Base-by-base conservation (phyloP, 192 early-diverging fungal species). In the Funneliformis mosseae region DNA sequence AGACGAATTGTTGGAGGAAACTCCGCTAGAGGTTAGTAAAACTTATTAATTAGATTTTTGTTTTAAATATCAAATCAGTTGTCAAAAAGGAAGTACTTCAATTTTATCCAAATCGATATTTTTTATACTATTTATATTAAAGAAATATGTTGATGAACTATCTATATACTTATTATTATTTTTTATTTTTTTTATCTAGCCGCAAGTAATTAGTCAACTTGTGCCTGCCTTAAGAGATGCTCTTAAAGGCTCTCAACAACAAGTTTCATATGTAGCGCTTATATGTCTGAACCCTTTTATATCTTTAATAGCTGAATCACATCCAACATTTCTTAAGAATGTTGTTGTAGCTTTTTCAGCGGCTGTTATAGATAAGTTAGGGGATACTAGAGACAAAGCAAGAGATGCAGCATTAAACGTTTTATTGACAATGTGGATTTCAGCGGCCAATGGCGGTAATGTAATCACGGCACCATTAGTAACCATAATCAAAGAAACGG, bases 121-220 rank as follows among this genome's bases (percentile, higher is more conserved):
- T 43, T n/a, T 45, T 33, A 45, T 71, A 16, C 12, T 27, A 12
- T 42, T 8, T n/a, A 18, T 43, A n/a, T 5, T 42, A 71, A 43
- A 42, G n/a, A 23, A 16, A 9, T 71, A 43, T 25, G 1, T 42
- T 43, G 4, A n/a, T n/a, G 18, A 43, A 71, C 0, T 46, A 1
- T 8, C 43, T 16, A n/a, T 41, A 42, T 28, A 43, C 14, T 48
- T 25, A 41, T 50, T 50, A 46, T 25, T 55, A 55, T 33, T 14
- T 21, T 28, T 27, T 55, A 33, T 55, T 72, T 39, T 39, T 62
- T 21, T 33, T 64, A 64, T 28, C 25, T 42, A 77, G 76, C 76
- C 76, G 45, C 59, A 77, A 45, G 76, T 66, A 77, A 77, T 77
- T 38, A 64, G 4, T 45, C 59, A 77, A 39, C 62, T 77, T 46